Evolutionary conservation across 257 asterid species (phyloP).

Genomic region (Scutellaria galericulata): DNA sequence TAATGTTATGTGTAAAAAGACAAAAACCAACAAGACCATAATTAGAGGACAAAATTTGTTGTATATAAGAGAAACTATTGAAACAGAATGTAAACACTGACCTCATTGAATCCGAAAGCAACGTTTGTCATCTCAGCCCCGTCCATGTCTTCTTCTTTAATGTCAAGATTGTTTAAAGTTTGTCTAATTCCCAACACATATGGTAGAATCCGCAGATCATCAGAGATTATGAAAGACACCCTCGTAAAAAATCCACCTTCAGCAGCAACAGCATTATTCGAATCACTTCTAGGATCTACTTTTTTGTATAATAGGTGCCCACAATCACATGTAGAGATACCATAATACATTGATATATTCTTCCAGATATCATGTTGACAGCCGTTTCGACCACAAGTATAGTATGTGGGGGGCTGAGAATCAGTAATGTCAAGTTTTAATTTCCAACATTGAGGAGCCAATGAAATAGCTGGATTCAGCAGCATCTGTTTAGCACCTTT

Average conservation of each 20-base stretch:
- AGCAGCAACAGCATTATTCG: background rate
- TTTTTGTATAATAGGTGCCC: background rate
- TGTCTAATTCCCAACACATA: background rate
- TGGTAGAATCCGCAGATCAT: background rate
- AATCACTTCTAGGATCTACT: background rate
- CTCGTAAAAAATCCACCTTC: background rate
- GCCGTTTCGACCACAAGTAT: too few relatives aligned
- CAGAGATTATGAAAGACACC: background rate
- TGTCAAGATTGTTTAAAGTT: background rate
- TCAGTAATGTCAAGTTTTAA: constrained; percentile 24
- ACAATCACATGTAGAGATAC: background rate
- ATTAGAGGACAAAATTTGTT: too few relatives aligned
- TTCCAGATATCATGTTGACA: accelerated
- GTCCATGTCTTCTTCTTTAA: background rate
- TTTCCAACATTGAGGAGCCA: background rate
- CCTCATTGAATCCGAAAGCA: background rate
- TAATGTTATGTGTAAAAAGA: too few relatives aligned
- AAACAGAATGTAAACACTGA: too few relatives aligned
- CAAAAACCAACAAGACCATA: too few relatives aligned
- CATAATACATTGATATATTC: background rate
- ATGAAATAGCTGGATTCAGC: constrained; percentile 28
- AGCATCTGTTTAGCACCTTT: constrained; percentile 19
- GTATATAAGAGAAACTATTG: too few relatives aligned
- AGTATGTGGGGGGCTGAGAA: too few relatives aligned
- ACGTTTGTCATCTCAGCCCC: background rate